These are phyloP conservation scores for Lachancea thermotolerans DNA, from an alignment of 805 yeast genomes.

Conservation along the genomic window DNA sequence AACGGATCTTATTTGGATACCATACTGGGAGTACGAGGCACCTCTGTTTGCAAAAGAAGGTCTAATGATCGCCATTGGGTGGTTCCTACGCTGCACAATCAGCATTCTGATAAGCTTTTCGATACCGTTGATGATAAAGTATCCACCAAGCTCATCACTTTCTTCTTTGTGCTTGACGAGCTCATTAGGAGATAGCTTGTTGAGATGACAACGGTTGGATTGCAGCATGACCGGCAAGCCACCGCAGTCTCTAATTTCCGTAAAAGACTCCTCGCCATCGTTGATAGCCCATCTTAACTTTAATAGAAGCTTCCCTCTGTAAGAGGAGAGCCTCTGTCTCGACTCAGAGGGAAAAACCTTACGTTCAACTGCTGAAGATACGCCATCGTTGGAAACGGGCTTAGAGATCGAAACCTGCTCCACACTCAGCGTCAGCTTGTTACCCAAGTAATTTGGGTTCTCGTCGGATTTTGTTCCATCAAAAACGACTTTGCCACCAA, in stretches of 20 bases:
- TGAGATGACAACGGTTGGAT: constrained; percentile 86
- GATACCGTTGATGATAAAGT: constrained; percentile 92
- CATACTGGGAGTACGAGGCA: constrained; percentile 76
- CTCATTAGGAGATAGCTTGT: constrained; percentile 74
- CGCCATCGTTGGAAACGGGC: constrained; percentile 53
- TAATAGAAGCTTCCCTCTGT: constrained; percentile 69
- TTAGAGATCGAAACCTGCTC: constrained; percentile 82
- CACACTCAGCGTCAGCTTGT: constrained; percentile 76
- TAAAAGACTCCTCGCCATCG: constrained; percentile 67
- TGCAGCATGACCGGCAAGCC: constrained; percentile 85
- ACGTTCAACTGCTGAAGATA: constrained; percentile 66
- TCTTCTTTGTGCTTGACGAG: constrained; percentile 79
- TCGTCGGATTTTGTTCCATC: constrained; percentile 45
- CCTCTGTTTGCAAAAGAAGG: constrained; percentile 95
- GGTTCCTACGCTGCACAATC: constrained; percentile 95
- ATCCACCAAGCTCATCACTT: constrained; percentile 94
- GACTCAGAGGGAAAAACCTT: constrained; percentile 79
- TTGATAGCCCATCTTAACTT: constrained; percentile 83
- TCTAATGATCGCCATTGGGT: constrained; percentile 95
- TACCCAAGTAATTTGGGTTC: constrained; percentile 60
- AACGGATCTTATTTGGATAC: constrained; percentile 90
- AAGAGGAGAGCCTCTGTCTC: constrained; percentile 82
- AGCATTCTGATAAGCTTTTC: constrained; percentile 95
- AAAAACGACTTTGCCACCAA: constrained; percentile 78
- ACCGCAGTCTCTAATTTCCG: constrained; percentile 86